phyloP scores from a whole-genome alignment of 139 green algal genomes.

The Edaphochlamys debaryana region DNA sequence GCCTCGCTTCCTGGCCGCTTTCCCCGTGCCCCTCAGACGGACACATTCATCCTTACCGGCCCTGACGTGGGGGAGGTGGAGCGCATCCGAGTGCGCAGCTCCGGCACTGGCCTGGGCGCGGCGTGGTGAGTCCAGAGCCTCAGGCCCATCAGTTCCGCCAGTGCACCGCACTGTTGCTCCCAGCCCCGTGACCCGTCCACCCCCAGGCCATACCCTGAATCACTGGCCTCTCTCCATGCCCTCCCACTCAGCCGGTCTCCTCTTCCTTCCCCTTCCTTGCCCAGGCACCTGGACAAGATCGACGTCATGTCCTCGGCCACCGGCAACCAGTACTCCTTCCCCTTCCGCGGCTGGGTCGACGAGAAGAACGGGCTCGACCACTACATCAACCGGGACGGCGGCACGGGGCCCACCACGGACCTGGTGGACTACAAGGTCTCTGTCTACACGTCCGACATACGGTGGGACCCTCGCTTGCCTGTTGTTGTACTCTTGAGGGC shows the following conservation, averaged over 20 bases:
- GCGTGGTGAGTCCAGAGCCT: constrained; percentile 53
- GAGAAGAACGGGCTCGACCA: constrained; percentile 57
- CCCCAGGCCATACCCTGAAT: too few relatives aligned
- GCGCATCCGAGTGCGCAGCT: constrained; percentile 46
- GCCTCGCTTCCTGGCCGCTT: too few relatives aligned
- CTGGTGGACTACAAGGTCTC: constrained; percentile 48
- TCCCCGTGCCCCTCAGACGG: constrained; percentile 15
- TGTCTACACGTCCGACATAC: constrained; percentile 58
- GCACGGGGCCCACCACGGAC: constrained; percentile 10
- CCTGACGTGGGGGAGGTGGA: constrained; percentile 54
- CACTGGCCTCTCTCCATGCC: too few relatives aligned
- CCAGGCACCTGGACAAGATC: constrained; percentile 37
- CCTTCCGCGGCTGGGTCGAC: constrained; percentile 54
- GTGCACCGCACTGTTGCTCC: too few relatives aligned
- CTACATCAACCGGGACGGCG: constrained; percentile 51
- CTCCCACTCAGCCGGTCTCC: too few relatives aligned
- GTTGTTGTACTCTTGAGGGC: not conserved
- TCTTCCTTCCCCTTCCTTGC: too few relatives aligned
- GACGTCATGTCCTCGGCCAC: constrained; percentile 48
- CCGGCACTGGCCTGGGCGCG: constrained; percentile 45
- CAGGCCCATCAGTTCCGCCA: too few relatives aligned
- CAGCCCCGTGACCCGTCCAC: too few relatives aligned
- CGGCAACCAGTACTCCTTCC: constrained; percentile 46
- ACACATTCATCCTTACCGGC: constrained; percentile 44
- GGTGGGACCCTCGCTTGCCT: constrained; percentile 33